A percentile compares a stretch with the other conserved stretches of the same genome.
Conservation (phyloP, 371 early-diverging fungal species). For the Circinella minor region DNA sequence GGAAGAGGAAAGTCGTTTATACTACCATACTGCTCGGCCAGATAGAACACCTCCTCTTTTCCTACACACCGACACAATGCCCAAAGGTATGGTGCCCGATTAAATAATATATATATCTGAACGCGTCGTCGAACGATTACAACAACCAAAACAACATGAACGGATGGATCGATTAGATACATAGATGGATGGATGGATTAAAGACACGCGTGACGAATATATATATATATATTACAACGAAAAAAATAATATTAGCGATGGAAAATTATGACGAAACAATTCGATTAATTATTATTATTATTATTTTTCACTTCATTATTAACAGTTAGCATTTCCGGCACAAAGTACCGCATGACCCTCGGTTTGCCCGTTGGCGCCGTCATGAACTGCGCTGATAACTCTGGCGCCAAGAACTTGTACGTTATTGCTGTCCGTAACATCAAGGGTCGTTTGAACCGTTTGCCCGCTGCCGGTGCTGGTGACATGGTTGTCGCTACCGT, state of each 20-base stretch:
- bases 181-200: conserved; percentile 31
- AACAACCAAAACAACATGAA: neutral
- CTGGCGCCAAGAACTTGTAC: conserved; percentile 99
- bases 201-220: conserved; percentile 6
- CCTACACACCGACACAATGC: conserved; percentile 9
- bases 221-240: too few species aligned
- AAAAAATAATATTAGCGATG: neutral
- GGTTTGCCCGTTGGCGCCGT: conserved; percentile 98
- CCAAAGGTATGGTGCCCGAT: conserved; percentile 9
- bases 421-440: conserved; percentile 98
- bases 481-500: conserved; percentile 99
- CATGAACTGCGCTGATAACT: conserved; percentile 99
- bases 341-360: conserved; percentile 98
- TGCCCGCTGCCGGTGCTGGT: conserved; percentile 99
- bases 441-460: conserved; percentile 97
- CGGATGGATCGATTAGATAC: conserved; percentile 10
- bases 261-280: neutral
- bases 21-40: neutral
- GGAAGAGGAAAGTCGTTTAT: neutral
- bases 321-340: conserved; percentile 75
- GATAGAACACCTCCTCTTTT: conserved; percentile 11
- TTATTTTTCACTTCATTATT: neutral
- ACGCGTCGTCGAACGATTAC: neutral
- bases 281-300: neutral
- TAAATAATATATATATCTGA: neutral